Base-by-base conservation (phyloP, 192 early-diverging fungal genomes). In the Spinellus fusiger region DNA sequence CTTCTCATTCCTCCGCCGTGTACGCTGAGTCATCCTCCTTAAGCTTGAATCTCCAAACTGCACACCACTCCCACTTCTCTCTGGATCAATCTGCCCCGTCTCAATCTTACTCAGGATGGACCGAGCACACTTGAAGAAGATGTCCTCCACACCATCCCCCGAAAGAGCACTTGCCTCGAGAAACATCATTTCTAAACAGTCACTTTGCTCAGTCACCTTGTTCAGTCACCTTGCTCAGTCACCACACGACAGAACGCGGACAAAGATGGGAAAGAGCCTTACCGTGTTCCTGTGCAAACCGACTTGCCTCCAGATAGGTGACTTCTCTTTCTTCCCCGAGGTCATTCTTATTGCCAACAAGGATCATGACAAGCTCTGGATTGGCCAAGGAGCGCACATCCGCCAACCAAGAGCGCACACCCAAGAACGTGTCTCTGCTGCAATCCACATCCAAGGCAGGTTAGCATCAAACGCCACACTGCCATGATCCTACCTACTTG, bases 261-360 rank as follows among this genome's bases (percentile, higher is more conserved):
- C 15, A 13, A 34, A 44, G 15, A 27, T 3, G n/a, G 22, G 4
- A 26, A 3, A 54, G 13, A 3, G 20, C 32, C 18, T 70, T 56
- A 61, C 69, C 69, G 34, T 71, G 69, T 55, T 81, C 77, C 49
- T 82, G 76, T 49, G 80, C 74, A 54, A 78, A 83, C 18, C 62
- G 70, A 58, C 77, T 79, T 35, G 79, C 81, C 60, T 79, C 77
- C 15, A 78, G 54, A 57, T 76, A 74, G 8, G 77, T 70, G 3
- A 80, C 81, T 60, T 78, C 73, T 5, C 79, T 65, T 40, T 80
- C 77, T 22, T 78, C 81, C n/a, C 33, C 60, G 34, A 68, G 48
- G 62, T 84, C 82, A 35, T 71, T 60, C 57, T 91, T 91, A 61
- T 90, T 89, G 6, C 89, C 89, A 0, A 91, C 84, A 10, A 89